Base-by-base conservation (phyloP, 495 filamentous ascomycete species). In the Xylaria acuta region DNA sequence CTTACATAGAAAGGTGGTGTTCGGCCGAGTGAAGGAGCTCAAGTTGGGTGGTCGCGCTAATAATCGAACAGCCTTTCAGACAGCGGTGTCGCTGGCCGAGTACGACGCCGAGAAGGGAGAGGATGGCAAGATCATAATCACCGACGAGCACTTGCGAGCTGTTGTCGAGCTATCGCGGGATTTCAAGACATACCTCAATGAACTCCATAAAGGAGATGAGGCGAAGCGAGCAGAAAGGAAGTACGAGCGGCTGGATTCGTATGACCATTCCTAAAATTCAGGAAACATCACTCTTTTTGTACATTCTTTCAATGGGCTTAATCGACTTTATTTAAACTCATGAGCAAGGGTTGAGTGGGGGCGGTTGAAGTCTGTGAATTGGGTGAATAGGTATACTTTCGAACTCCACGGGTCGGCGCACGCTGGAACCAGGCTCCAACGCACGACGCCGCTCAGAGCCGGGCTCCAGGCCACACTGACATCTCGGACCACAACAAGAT, bases 51-150 rank as follows among this genome's bases (percentile, higher is more conserved):
- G 2, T 32, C 16, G 14, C 27, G 18, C 56, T 71, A 34, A 71
- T 36, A n/a, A 27, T 22, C 5, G 8, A 43, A 36, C n/a, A 76
- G 83, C 82, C 3, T 82, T 84, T 60, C 80, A 82, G 59, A 86
- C 78, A 3, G 84, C 82, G 6, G 74, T 80, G 4, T 77, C 80
- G 0, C 69, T 84, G 5, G 82, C 84, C 0, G 79, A 77, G 49
- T 77, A 71, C 66, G 47, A 70, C 0, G 41, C 27, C 6, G 58
- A 68, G 65, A 62, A 59, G 38, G 20, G 51, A 34, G 16, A 74
- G 62, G 51, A 76, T 30, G 68, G 41, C 9, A 65, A 54, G 67
- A 63, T 62, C 7, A 53, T 43, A 27, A 45, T 71, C 58, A 75
- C 41, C 45, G 66, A 66, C 25, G 64, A 73, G 40, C 71, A 76